phyloP scores from a whole-genome alignment of 1,284 basidiomycete genomes.

The Mycosarcoma maydis region DNA sequence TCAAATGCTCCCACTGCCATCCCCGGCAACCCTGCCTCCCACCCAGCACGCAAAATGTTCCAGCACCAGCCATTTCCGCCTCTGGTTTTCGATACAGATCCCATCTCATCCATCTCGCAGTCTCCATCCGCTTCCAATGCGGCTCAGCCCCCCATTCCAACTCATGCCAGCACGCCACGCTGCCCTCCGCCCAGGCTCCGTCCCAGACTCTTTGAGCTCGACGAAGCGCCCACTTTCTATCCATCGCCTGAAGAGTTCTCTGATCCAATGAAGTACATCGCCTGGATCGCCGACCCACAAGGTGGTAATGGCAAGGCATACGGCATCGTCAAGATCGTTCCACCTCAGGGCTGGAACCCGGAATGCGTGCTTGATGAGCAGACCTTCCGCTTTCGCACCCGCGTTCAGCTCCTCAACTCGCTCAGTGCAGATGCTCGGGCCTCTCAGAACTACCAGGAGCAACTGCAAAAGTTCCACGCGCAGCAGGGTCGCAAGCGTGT shows the following conservation, averaged over 20 bases:
- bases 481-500: constrained; percentile 75
- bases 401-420: constrained; percentile 92
- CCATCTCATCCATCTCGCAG: background rate
- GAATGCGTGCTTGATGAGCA: constrained; percentile 94
- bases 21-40: constrained; percentile 35
- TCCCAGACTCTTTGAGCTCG: constrained; percentile 77
- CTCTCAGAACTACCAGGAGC: constrained; percentile 95
- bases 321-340: constrained; percentile 96
- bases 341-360: constrained; percentile 92
- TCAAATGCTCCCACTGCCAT: constrained; percentile 2
- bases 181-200: constrained; percentile 45
- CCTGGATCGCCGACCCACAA: constrained; percentile 75
- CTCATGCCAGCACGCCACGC: constrained; percentile 52
- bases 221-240: constrained; percentile 88
- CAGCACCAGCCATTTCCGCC: constrained; percentile 37
- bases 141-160: constrained; percentile 47
- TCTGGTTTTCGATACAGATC: constrained; percentile 24
- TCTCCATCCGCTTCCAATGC: background rate
- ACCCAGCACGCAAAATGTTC: constrained; percentile 44
- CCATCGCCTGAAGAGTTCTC: constrained; percentile 89
- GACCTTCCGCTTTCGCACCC: constrained; percentile 92
- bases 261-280: constrained; percentile 95
- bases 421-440: constrained; percentile 96
- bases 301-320: constrained; percentile 75
- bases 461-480: constrained; percentile 76